phyloP scores from a whole-genome alignment of 495 filamentous ascomycete species.

The Penicillium arizonense region DNA sequence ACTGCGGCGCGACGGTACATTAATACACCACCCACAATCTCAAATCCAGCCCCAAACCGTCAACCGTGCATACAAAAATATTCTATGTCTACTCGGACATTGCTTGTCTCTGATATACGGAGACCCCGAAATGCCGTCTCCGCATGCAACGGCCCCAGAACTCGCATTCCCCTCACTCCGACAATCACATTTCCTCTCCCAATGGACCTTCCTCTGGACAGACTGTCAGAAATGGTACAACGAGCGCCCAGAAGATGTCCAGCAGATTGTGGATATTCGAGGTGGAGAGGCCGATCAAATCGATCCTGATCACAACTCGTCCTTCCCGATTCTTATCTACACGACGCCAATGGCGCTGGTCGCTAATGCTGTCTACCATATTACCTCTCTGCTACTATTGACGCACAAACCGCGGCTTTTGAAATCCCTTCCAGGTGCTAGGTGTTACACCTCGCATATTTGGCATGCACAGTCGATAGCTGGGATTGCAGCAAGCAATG shows the following conservation, averaged over 20 bases:
- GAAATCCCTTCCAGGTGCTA: conserved; percentile 25
- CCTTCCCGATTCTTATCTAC: conserved; percentile 26
- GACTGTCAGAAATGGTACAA: conserved; percentile 32
- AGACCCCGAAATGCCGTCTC: conserved; percentile 11
- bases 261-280: conserved; percentile 27
- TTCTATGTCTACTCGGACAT: conserved; percentile 20
- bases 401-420: conserved; percentile 24
- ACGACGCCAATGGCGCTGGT: conserved; percentile 32
- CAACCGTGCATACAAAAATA: conserved; percentile 17
- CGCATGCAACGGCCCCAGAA: conserved; percentile 9
- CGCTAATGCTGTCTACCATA: conserved; percentile 27
- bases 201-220: conserved; percentile 28
- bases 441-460: conserved; percentile 26
- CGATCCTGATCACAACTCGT: conserved; percentile 24
- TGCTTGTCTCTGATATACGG: conserved; percentile 21
- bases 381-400: conserved; percentile 20
- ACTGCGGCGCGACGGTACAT: conserved; percentile 21
- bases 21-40: conserved; percentile 4
- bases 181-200: conserved; percentile 25
- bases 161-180: conserved; percentile 20
- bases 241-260: conserved; percentile 20
- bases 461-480: conserved; percentile 30
- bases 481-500: conserved; percentile 24
- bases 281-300: conserved; percentile 25
- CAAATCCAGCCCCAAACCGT: conserved; percentile 4